A percentile compares a stretch with the other conserved stretches of the same genome.
These are phyloP conservation scores for Blastobotrys proliferans DNA, from an alignment of 1,139 yeast species.

Conservation along the genomic window DNA sequence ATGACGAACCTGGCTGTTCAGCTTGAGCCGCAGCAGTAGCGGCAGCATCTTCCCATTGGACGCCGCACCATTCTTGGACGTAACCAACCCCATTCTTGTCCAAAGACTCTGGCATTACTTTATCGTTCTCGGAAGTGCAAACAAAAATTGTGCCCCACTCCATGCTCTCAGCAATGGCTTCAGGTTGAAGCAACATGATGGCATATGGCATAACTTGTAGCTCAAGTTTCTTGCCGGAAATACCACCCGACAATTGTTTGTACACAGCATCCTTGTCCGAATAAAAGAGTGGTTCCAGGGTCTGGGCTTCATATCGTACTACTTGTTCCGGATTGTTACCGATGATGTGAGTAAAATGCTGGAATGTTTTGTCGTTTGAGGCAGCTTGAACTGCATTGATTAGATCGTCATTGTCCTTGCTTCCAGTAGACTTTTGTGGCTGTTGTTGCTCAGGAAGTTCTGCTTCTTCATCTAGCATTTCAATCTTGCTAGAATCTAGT, in stretches of 20 bases:
- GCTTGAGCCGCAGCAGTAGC: not conserved
- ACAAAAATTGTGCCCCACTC: constrained; percentile 96
- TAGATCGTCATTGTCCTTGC: constrained; percentile 19
- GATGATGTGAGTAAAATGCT: constrained; percentile 67
- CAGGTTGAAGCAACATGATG: constrained; percentile 71
- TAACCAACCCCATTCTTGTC: constrained; percentile 70
- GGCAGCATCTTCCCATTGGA: constrained; percentile 88
- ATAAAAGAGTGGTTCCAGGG: constrained; percentile 66
- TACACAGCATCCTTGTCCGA: constrained; percentile 57
- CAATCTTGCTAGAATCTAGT: constrained; percentile 22
- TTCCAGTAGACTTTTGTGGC: constrained; percentile 16
- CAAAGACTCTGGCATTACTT: constrained; percentile 45
- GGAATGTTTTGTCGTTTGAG: constrained; percentile 61
- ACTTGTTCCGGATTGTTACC: constrained; percentile 84
- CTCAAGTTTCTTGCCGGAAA: constrained; percentile 57
- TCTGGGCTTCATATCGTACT: constrained; percentile 60
- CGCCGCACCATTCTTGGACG: constrained; percentile 87
- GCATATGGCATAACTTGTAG: constrained; percentile 93
- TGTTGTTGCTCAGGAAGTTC: constrained; percentile 10
- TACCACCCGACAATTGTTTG: constrained; percentile 37
- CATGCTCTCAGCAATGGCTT: constrained; percentile 68
- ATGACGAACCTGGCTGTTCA: not conserved
- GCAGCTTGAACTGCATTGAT: constrained; percentile 24
- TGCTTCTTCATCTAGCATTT: constrained; percentile 26
- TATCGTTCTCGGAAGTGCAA: constrained; percentile 75